Evolutionary conservation across 495 filamentous ascomycete species (phyloP).

Genomic region (Aspergillus asperescens): DNA sequence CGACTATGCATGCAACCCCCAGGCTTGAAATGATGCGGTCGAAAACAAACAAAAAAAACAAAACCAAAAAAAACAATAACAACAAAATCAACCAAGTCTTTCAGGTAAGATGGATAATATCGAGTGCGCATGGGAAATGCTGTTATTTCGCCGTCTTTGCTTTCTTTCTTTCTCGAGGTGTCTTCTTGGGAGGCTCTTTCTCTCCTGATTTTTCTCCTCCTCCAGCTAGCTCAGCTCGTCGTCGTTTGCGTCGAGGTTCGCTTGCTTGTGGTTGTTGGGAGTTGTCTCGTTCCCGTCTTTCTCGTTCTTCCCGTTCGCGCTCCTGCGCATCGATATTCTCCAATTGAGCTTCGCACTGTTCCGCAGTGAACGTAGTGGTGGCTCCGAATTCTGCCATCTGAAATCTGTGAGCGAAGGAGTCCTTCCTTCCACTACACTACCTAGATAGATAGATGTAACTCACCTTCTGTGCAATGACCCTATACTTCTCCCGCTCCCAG

Average conservation of each 20-base stretch:
- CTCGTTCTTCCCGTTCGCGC: conserved; percentile 12
- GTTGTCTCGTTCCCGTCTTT: neutral
- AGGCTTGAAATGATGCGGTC: neutral
- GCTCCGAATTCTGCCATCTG: conserved; percentile 40
- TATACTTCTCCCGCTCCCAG: conserved; percentile 48
- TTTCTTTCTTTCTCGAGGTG: neutral
- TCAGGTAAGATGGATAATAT: no score
- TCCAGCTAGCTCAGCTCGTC: conserved; percentile 8
- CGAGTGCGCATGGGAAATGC: no score
- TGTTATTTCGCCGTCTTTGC: neutral
- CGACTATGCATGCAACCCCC: neutral
- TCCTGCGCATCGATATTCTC: conserved; percentile 23
- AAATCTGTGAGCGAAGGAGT: neutral
- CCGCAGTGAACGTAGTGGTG: conserved; percentile 28
- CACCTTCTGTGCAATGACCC: conserved; percentile 49
- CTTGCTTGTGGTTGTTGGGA: conserved; percentile 23
- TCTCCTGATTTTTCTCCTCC: neutral
- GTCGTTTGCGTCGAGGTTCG: conserved; percentile 24
- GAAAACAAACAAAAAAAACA: conserved; percentile 1
- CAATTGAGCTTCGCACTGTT: conserved; percentile 37
- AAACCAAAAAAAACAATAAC: neutral
- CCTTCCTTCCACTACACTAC: no score
- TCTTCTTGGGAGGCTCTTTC: neutral
- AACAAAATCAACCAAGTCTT: no score
- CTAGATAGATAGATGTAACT: neutral